A percentile compares a stretch with the other conserved stretches of the same genome.
Conservation (phyloP, 768 basidiomycete species). For the Cystofilobasidium macerans region DNA sequence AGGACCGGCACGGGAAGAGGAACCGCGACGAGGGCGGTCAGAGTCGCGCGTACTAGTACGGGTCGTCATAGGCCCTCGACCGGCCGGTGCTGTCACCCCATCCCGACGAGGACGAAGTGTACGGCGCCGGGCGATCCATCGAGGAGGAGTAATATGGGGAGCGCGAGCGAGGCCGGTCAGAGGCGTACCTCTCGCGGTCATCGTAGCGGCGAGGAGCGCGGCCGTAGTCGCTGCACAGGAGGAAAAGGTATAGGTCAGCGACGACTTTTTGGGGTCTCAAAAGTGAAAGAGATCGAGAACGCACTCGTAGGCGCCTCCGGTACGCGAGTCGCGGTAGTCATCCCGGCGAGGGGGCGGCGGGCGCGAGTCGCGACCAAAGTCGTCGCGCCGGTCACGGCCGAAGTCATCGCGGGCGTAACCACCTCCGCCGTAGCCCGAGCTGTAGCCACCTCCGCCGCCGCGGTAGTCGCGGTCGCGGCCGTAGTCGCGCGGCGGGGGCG, state of each 20-base stretch:
- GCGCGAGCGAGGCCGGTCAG: background rate
- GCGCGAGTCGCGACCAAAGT: slow-evolving; percentile 11
- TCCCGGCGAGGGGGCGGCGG: slow-evolving; percentile 16
- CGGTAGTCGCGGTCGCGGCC: background rate
- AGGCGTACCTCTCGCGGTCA: background rate
- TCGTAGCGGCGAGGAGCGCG: background rate
- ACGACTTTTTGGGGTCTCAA: background rate
- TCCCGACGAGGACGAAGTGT: too few relatives aligned
- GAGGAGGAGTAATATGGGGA: too few relatives aligned
- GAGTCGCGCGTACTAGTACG: too few relatives aligned
- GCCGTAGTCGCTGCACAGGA: slow-evolving; percentile 14
- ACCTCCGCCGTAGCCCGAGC: slow-evolving; percentile 3
- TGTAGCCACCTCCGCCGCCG: slow-evolving; percentile 20
- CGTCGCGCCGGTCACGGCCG: background rate
- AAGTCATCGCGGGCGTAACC: too few relatives aligned
- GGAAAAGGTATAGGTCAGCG: background rate
- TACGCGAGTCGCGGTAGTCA: slow-evolving; percentile 11
- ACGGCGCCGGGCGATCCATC: too few relatives aligned
- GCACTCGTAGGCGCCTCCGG: slow-evolving; percentile 9
- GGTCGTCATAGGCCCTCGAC: too few relatives aligned
- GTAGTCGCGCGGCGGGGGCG: background rate
- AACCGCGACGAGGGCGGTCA: background rate
- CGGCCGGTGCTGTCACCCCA: too few relatives aligned
- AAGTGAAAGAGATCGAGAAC: background rate
- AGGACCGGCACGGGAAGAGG: background rate